Evolutionary conservation across 1,284 basidiomycete genomes (phyloP), one percentile per base, ranked within the genome.

Genomic region (Ustilago cynodontis): DNA sequence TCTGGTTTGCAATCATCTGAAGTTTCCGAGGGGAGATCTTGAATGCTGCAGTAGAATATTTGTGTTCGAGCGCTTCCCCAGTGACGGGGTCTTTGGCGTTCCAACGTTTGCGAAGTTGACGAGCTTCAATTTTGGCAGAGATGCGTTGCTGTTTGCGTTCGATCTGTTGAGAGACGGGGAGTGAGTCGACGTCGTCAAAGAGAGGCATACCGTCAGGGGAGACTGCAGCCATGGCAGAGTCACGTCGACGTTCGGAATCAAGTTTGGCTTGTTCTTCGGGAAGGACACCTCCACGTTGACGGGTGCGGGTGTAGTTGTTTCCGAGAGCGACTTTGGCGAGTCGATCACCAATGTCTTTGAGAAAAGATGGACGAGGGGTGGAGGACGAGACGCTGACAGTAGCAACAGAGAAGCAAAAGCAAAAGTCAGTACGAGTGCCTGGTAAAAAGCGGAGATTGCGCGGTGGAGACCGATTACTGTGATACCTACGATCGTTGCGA

Each of bases 11-110:
- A 47, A 99, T 89, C 88, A 92, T 90, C 86, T 96, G 95, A 59
- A 98, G 88, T 87, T 98, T 98, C 65, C 94, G 90, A 77, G 93
- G 93, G 10, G 94, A 95, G 54, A 95, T 94, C 86, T 94, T 95
- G 89, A 98, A 96, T 82, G 91, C 91, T 3, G 92, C 91, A 0
- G 95, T 98, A 24, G 92, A 93, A 84, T 93, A 93, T 88, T 94
- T 93, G 88, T 95, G 94, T 91, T 95, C 74, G 18, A 77, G 54
- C 29, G 52, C 65, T n/a, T 60, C 67, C 22, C 78, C 74, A 7
- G 66, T 63, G 26, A 60, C 13, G n/a, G 79, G 63, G 22, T 75
- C 72, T 18, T 71, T 71, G 20, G 74, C 77, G 58, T 79, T 79
- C 74, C 76, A 84, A n/a, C 81, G 68, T 53, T 84, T 84, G 20